A percentile compares a stretch with the other conserved stretches of the same genome.
These are phyloP conservation scores for Aspergillus neotritici DNA, from an alignment of 2,329 filamentous ascomycete genomes.

Conservation along the genomic window DNA sequence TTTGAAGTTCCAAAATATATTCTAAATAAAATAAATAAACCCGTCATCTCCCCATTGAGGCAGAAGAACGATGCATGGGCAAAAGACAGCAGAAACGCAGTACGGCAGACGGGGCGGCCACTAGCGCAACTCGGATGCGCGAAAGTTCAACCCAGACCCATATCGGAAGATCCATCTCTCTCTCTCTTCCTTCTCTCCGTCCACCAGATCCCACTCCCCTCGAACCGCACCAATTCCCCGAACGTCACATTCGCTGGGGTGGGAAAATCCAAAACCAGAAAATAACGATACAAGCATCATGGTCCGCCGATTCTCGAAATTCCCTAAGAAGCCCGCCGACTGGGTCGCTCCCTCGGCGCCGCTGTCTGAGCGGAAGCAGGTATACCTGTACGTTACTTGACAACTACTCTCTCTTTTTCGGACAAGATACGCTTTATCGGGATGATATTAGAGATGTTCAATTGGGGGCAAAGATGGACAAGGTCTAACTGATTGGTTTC, in stretches of 20 bases:
- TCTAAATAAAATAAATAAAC: not conserved
- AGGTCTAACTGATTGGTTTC: too few relatives aligned
- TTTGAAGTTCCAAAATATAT: not conserved
- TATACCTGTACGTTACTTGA: slow-evolving; percentile 51
- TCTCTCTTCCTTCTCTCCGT: slow-evolving; percentile 2
- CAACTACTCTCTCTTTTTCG: not conserved
- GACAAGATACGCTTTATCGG: not conserved
- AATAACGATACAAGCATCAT: slow-evolving; percentile 15
- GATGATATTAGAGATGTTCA: too few relatives aligned
- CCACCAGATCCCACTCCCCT: slow-evolving; percentile 4
- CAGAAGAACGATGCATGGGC: not conserved
- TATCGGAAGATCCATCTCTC: not conserved
- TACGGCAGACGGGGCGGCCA: slow-evolving; percentile 34
- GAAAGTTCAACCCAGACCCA: slow-evolving; percentile 23
- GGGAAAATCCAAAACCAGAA: too few relatives aligned
- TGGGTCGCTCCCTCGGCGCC: slow-evolving; percentile 23
- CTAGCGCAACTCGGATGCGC: slow-evolving; percentile 25
- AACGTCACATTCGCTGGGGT: too few relatives aligned
- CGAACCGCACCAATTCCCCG: not conserved
- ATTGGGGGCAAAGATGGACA: too few relatives aligned
- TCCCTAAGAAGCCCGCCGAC: slow-evolving; percentile 22
- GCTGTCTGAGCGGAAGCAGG: slow-evolving; percentile 38
- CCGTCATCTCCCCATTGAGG: not conserved
- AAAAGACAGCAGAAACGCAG: not conserved
- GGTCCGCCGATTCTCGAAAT: slow-evolving; percentile 26